Percentiles rank a stretch among this genome's conserved stretches.
Evolutionary conservation across 345 rosid species (phyloP).

Genomic region (Mercurialis annua): DNA sequence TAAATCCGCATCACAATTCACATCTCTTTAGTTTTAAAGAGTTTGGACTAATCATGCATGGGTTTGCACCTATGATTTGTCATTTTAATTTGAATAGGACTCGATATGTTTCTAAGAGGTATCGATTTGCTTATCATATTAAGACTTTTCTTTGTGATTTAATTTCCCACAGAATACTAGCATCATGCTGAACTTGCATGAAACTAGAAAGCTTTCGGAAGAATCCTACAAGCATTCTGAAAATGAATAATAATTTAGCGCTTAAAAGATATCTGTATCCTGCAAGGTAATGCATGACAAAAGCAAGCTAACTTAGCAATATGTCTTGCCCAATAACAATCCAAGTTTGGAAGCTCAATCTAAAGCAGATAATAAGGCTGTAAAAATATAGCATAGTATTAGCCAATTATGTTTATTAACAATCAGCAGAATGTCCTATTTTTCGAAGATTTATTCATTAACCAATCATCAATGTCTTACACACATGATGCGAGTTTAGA

Average conservation of each 20-base stretch:
- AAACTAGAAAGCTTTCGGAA: constrained; percentile 2
- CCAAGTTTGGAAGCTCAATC: not conserved
- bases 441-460: too few relatives aligned
- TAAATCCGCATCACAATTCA: not conserved
- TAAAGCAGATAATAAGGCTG: not conserved
- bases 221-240: not conserved
- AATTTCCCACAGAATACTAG: not conserved
- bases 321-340: not conserved
- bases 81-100: not conserved
- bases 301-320: too few relatives aligned
- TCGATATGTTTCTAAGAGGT: not conserved
- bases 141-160: not conserved
- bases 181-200: not conserved
- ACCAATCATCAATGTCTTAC: too few relatives aligned
- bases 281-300: not conserved
- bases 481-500: too few relatives aligned
- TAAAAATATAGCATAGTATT: not conserved
- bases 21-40: not conserved
- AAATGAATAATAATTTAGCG: not conserved
- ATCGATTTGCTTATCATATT: not conserved
- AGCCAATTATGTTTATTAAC: not conserved
- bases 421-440: not conserved
- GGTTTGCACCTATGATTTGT: not conserved
- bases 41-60: not conserved
- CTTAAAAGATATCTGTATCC: not conserved